Base-by-base conservation (phyloP, 768 basidiomycete genomes). In the Mycena haematopus region DNA sequence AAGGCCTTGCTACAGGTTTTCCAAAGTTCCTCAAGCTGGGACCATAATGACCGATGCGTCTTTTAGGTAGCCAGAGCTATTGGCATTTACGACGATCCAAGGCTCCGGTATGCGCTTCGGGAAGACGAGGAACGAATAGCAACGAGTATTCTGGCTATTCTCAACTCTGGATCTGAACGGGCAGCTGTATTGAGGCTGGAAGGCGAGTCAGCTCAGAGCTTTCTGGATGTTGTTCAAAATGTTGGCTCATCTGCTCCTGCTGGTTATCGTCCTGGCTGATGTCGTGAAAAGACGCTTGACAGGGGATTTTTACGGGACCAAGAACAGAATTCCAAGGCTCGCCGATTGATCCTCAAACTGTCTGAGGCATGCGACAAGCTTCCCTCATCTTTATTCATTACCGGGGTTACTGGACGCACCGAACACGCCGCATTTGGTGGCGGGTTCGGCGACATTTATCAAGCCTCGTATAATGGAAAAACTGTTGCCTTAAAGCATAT, bases 381-480 rank as follows among this genome's bases (percentile, higher is more conserved):
- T 25, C 70, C 69, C 8, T 50, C 65, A 8, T 56, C 60, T 1
- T 36, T 71, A 4, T 65, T 68, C 29, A 67, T 71, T 19, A 53
- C 35, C 6, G 69, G 65, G 6, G 62, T 70, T 19, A 50, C 29
- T 15, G 46, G 44, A 22, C 25, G 42, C 45, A 68, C 64, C 13
- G 29, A n/a, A 6, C 27, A 69, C 22, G 24, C 65, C 1, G 49
- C 25, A 15, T 62, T 44, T 22, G 61, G 68, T 4, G 71, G 71
- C 21, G 65, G 71, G 2, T 72, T 69, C 52, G 69, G 58, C 1
- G 71, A 72, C 44, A 64, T 72, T 19, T 70, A 56, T 65, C 61
- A 56, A 25, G 71, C 68, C 1, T 40, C 53, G 14, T 60, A 61
- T 36, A n/a, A 22, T 11, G 51, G 56, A 24, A 46, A 63, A n/a